Evolutionary conservation across 208 protist species (phyloP).

Genomic region (Crithidia sp.): DNA sequence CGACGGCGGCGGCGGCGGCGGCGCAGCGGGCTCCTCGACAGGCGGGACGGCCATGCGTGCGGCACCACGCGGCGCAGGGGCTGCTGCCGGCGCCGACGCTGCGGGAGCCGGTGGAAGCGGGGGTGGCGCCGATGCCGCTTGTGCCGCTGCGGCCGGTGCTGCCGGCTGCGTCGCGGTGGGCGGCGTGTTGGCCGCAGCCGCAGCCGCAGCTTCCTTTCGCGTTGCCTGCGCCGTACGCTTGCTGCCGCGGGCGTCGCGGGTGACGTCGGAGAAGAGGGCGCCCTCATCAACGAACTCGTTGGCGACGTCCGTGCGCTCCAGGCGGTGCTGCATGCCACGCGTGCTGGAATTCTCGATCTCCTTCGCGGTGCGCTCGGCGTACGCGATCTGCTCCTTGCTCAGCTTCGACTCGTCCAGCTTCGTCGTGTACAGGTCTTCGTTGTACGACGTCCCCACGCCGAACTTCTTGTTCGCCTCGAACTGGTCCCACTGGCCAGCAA

Average conservation of each 20-base stretch:
- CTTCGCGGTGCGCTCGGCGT: slow-evolving; percentile 72
- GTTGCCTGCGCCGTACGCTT: slow-evolving; percentile 12
- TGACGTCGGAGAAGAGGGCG: slow-evolving; percentile 81
- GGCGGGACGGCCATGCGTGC: slow-evolving; percentile 22
- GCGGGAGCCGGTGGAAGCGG: background rate
- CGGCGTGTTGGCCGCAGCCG: slow-evolving; percentile 18
- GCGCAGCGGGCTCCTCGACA: slow-evolving; percentile 19
- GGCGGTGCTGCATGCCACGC: slow-evolving; percentile 69
- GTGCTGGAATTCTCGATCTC: slow-evolving; percentile 76
- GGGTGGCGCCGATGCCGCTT: background rate
- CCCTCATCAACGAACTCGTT: slow-evolving; percentile 74
- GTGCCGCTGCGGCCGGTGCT: slow-evolving; percentile 4
- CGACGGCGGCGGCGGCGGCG: slow-evolving; percentile 17
- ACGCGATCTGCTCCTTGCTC: slow-evolving; percentile 64
- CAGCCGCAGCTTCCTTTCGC: slow-evolving; percentile 32
- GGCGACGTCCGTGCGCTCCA: slow-evolving; percentile 66
- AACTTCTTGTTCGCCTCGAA: slow-evolving; percentile 88
- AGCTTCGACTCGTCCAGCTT: slow-evolving; percentile 80
- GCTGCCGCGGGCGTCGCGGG: slow-evolving; percentile 23
- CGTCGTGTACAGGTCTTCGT: slow-evolving; percentile 91
- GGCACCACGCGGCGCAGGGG: slow-evolving; percentile 4
- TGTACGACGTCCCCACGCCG: slow-evolving; percentile 85
- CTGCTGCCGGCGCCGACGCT: background rate
- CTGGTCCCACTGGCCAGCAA: slow-evolving; percentile 86
- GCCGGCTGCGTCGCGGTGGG: too few species aligned